A percentile compares a stretch with the other conserved stretches of the same genome.
Conservation (phyloP, 495 filamentous ascomycete genomes). For the Xylaria telfairii region DNA sequence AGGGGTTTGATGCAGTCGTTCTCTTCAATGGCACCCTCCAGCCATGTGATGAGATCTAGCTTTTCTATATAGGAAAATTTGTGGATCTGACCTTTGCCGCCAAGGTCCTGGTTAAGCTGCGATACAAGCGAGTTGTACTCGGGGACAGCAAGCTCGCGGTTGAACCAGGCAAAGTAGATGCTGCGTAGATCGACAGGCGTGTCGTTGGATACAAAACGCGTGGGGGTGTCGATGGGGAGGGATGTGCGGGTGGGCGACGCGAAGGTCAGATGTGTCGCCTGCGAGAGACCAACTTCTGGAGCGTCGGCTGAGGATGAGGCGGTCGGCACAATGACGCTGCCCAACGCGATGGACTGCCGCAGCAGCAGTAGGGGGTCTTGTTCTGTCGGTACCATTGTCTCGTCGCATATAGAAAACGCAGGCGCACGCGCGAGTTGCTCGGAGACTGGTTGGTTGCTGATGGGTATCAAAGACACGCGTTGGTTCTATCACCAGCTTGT, state of each 20-base stretch:
- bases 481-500: not conserved
- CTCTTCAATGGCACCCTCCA: slow-evolving; percentile 87
- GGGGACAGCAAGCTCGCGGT: slow-evolving; percentile 83
- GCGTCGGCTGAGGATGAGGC: slow-evolving; percentile 63
- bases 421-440: not conserved
- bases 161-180: slow-evolving; percentile 93
- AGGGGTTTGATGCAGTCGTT: slow-evolving; percentile 90
- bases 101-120: slow-evolving; percentile 79
- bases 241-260: slow-evolving; percentile 63
- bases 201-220: slow-evolving; percentile 77
- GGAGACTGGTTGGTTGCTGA: not conserved
- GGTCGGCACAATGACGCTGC: slow-evolving; percentile 69
- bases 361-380: slow-evolving; percentile 80
- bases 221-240: slow-evolving; percentile 76
- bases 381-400: slow-evolving; percentile 47
- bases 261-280: slow-evolving; percentile 86
- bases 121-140: slow-evolving; percentile 87
- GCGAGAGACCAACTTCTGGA: slow-evolving; percentile 61
- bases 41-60: slow-evolving; percentile 87
- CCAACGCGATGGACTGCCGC: slow-evolving; percentile 75
- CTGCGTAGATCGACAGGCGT: slow-evolving; percentile 85
- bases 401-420: not conserved
- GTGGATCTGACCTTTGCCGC: slow-evolving; percentile 68
- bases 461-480: not conserved
- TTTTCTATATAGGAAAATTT: slow-evolving; percentile 89